Percentiles rank a stretch among this genome's conserved stretches.
phyloP scores from a whole-genome alignment of 2,329 filamentous ascomycete species.

The Endoconidiophora polonica region DNA sequence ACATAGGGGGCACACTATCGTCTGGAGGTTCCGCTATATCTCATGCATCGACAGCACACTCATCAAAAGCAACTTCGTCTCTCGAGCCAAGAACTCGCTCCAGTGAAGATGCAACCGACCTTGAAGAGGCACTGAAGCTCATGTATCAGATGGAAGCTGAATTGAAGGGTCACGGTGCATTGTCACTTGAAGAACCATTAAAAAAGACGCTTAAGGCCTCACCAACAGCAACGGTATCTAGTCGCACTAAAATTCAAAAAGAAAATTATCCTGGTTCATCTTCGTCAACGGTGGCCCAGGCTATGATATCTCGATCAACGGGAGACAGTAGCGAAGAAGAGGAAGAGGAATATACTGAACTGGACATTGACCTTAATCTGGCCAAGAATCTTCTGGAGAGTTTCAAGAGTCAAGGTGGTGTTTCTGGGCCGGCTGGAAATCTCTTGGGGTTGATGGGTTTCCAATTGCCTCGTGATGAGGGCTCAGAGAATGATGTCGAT shows the following conservation, averaged over 20 bases:
- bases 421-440: constrained; percentile 74
- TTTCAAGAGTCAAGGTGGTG: constrained; percentile 77
- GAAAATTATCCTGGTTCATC: no score
- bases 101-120: constrained; percentile 29
- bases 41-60: constrained; percentile 5
- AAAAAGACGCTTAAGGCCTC: not conserved
- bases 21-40: no score
- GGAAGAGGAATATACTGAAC: constrained; percentile 38
- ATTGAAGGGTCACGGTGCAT: constrained; percentile 49
- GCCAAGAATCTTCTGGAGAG: constrained; percentile 83
- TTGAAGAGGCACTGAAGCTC: constrained; percentile 46
- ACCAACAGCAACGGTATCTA: not conserved
- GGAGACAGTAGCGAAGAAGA: constrained; percentile 18
- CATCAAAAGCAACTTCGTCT: not conserved
- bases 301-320: not conserved
- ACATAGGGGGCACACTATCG: not conserved
- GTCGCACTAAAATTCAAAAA: no score
- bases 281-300: not conserved
- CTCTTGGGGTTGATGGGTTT: constrained; percentile 76
- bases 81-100: not conserved
- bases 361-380: constrained; percentile 71
- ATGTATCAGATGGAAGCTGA: constrained; percentile 57
- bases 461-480: constrained; percentile 63
- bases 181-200: constrained; percentile 33
- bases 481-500: constrained; percentile 25